These are phyloP conservation scores for Botrytis porri DNA, from an alignment of 2,329 filamentous ascomycete genomes.

Conservation along the genomic window DNA sequence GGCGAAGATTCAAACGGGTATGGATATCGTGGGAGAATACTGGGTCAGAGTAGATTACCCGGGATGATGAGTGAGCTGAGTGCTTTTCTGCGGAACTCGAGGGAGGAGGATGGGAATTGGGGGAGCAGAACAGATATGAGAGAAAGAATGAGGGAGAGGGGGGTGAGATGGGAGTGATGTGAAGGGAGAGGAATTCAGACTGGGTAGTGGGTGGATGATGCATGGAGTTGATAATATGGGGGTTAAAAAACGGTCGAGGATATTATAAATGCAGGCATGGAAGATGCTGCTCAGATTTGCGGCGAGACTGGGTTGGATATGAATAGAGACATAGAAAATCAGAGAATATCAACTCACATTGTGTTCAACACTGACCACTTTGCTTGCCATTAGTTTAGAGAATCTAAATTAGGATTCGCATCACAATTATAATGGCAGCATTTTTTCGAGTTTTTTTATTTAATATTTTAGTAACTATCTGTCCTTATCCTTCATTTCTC, in stretches of 20 bases:
- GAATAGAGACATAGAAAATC: not conserved
- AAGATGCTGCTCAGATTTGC: too few relatives aligned
- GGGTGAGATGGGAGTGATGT: not conserved
- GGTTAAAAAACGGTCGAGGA: not conserved
- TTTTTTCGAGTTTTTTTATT: not conserved
- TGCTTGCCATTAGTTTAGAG: not conserved
- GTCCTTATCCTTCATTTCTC: not conserved
- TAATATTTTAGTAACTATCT: not conserved
- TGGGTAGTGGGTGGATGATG: not conserved
- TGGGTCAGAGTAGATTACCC: constrained; percentile 21
- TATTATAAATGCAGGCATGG: not conserved
- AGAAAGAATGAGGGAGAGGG: too few relatives aligned
- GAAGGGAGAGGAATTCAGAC: not conserved
- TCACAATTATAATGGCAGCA: not conserved
- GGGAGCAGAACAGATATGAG: not conserved
- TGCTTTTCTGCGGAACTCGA: not conserved
- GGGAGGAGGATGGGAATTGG: too few relatives aligned
- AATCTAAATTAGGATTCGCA: not conserved
- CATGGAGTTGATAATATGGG: not conserved
- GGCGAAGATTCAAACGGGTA: constrained; percentile 14
- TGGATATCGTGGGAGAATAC: constrained; percentile 11
- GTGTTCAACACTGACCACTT: not conserved
- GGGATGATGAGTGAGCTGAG: constrained; percentile 27
- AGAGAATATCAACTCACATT: not conserved
- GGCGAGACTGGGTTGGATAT: not conserved